Percentiles rank a stretch among this genome's conserved stretches.
These are phyloP conservation scores for Albugo candida DNA, from an alignment of 352 stramenopile genomes.

Conservation along the genomic window DNA sequence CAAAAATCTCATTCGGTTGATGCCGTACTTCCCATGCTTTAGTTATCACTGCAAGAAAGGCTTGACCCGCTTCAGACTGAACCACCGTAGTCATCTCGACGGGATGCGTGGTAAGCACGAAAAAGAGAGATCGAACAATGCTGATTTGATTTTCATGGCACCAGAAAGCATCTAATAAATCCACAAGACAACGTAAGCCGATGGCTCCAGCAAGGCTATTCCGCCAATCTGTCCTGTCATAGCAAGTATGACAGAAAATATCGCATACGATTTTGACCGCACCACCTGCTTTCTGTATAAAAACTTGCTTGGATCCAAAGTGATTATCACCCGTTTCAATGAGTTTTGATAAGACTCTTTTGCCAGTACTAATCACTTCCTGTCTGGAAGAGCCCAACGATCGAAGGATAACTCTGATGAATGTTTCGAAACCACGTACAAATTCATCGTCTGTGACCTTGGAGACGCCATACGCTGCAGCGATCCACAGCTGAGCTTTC, in stretches of 20 bases:
- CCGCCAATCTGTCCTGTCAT: conserved; percentile 72
- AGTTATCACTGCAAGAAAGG: conserved; percentile 30
- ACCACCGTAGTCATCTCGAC: conserved; percentile 67
- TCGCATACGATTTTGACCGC: conserved; percentile 64
- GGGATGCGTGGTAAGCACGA: conserved; percentile 72
- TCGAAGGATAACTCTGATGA: conserved; percentile 37
- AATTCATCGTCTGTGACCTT: conserved; percentile 22
- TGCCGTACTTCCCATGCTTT: conserved; percentile 29
- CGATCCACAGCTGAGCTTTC: conserved; percentile 41
- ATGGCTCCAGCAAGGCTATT: conserved; percentile 62
- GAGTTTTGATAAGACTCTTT: conserved; percentile 25
- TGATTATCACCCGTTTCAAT: conserved; percentile 22
- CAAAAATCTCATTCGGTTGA: conserved; percentile 16
- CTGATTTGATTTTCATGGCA: conserved; percentile 74
- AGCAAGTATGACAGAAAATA: conserved; percentile 68
- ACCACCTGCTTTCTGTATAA: conserved; percentile 33
- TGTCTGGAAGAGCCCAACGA: conserved; percentile 41
- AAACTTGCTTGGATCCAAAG: conserved; percentile 16
- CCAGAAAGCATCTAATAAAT: conserved; percentile 44
- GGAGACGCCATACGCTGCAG: conserved; percentile 45
- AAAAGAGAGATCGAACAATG: conserved; percentile 73
- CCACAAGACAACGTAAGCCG: conserved; percentile 43
- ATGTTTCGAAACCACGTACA: conserved; percentile 39
- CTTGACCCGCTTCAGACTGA: conserved; percentile 41
- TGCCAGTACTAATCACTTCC: conserved; percentile 34